These are phyloP conservation scores for Xylaria sp. DNA, from an alignment of 2,329 filamentous ascomycete genomes.

Conservation along the genomic window DNA sequence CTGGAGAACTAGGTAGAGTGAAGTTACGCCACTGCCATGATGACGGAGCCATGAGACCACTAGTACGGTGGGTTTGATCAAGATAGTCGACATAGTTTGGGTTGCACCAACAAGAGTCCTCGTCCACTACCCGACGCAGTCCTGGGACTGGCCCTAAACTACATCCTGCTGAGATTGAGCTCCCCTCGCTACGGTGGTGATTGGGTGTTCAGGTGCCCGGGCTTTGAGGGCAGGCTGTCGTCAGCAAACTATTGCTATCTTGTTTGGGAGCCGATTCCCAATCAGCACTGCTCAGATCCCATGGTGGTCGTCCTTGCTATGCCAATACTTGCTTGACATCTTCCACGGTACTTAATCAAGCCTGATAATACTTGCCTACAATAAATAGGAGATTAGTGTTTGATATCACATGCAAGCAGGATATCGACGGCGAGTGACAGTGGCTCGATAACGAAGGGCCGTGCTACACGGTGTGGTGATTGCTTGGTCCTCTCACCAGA, in stretches of 20 bases:
- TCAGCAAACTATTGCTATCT: background rate
- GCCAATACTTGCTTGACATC: background rate
- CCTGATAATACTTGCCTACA: background rate
- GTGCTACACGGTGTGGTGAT: constrained; percentile 21
- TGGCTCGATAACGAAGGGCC: background rate
- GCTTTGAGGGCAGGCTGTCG: background rate
- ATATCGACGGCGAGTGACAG: background rate
- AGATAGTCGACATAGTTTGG: background rate
- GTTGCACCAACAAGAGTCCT: constrained; percentile 4
- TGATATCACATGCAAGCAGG: background rate
- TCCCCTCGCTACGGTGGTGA: background rate
- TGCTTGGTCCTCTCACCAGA: constrained; percentile 2
- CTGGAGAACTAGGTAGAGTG: background rate
- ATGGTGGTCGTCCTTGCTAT: constrained; percentile 4
- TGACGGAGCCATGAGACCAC: background rate
- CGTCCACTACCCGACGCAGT: background rate
- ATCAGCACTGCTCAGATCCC: constrained; percentile 2
- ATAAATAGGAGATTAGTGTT: background rate
- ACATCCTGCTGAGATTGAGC: background rate
- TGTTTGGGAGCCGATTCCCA: background rate
- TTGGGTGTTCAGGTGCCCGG: background rate
- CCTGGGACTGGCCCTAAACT: background rate
- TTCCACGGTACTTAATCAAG: background rate
- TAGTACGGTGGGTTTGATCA: background rate
- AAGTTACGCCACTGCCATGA: background rate